Percentiles rank a stretch among this genome's conserved stretches.
Evolutionary conservation across 2,329 filamentous ascomycete genomes (phyloP).

Genomic region (Stemphylium vesicarium): DNA sequence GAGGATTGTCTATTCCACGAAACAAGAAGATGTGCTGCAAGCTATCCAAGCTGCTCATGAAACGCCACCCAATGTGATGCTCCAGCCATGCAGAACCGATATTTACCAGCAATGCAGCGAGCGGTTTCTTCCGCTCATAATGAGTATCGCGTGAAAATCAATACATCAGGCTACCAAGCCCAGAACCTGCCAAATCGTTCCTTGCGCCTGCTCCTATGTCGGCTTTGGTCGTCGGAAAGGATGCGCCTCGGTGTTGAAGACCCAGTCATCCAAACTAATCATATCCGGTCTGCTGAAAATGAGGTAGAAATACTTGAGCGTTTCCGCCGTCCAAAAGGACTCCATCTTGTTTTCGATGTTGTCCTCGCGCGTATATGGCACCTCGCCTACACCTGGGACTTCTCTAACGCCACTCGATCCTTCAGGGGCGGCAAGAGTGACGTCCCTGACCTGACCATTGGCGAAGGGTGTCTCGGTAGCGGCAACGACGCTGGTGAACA

Average conservation of each 20-base stretch:
- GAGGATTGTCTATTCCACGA: no score
- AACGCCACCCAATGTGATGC: no score
- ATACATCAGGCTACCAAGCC: background rate
- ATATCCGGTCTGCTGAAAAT: conserved; percentile 54
- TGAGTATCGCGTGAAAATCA: no score
- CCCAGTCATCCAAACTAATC: conserved; percentile 56
- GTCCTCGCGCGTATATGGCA: conserved; percentile 12
- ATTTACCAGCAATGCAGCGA: no score
- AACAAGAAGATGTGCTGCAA: no score
- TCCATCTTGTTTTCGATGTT: conserved; percentile 47
- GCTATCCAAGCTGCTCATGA: no score
- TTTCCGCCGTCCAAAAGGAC: conserved; percentile 59
- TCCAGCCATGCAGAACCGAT: no score
- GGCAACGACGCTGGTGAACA: conserved; percentile 53
- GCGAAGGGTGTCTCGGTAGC: conserved; percentile 50
- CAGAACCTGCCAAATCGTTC: background rate
- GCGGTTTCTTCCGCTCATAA: no score
- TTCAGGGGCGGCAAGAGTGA: conserved; percentile 37
- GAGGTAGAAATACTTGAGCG: conserved; percentile 59
- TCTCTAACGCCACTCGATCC: conserved; percentile 2
- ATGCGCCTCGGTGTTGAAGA: conserved; percentile 60
- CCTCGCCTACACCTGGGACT: background rate
- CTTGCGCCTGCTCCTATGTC: background rate
- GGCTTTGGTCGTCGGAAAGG: conserved; percentile 49
- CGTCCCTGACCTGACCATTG: conserved; percentile 54